Percentiles rank a stretch among this genome's conserved stretches.
Evolutionary conservation across 2,329 filamentous ascomycete species (phyloP).

Genomic region (Cyanodermella asteris): DNA sequence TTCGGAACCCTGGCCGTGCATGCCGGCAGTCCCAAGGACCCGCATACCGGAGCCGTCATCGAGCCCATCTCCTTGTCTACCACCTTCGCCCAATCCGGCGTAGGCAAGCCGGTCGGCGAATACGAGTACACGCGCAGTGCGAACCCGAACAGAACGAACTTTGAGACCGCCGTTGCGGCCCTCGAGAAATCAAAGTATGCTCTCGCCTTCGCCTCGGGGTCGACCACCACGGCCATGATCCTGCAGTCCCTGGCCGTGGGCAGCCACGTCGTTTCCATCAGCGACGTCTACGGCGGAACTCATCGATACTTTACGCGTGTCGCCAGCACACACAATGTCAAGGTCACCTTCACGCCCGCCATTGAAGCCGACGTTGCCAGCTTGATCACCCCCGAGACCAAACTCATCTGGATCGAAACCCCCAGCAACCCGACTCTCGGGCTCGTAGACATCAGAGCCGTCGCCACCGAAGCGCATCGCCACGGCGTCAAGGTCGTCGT

Average conservation of each 20-base stretch:
- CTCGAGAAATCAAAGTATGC: conserved; percentile 85
- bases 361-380: conserved; percentile 73
- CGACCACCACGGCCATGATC: conserved; percentile 78
- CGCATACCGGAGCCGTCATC: conserved; percentile 83
- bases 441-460: conserved; percentile 76
- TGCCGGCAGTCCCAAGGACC: conserved; percentile 77
- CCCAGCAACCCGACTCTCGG: conserved; percentile 88
- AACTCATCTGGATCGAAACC: conserved; percentile 90
- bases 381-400: conserved; percentile 73
- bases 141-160: conserved; percentile 90
- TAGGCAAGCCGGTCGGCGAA: conserved; percentile 65
- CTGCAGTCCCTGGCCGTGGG: conserved; percentile 79
- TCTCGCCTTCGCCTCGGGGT: conserved; percentile 83
- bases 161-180: conserved; percentile 74
- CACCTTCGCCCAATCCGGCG: conserved; percentile 77
- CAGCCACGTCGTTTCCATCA: conserved; percentile 87
- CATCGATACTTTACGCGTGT: conserved; percentile 99
- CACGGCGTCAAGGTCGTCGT: conserved; percentile 91
- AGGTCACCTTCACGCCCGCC: conserved; percentile 80
- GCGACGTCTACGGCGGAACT: conserved; percentile 93
- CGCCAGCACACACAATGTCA: conserved; percentile 77
- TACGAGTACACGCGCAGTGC: conserved; percentile 89
- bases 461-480: conserved; percentile 62
- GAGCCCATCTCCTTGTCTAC: conserved; percentile 90
- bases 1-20: conserved; percentile 94